phyloP scores from a whole-genome alignment of 768 basidiomycete species.

The Panaeolus cyanescens region DNA sequence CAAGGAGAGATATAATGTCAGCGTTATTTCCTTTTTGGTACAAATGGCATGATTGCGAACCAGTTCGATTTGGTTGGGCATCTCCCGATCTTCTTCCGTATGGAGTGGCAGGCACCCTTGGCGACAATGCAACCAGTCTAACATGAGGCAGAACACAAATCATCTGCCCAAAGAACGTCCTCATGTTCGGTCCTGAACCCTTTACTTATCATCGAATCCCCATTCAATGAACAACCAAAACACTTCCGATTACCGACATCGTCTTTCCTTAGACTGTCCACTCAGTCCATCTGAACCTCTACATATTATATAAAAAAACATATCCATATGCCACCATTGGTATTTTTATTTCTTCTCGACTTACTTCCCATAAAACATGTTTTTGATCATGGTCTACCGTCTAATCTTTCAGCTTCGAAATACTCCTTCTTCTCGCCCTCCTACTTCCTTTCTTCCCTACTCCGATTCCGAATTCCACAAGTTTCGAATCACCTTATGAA shows the following conservation, averaged over 20 bases:
- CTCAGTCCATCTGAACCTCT: neutral
- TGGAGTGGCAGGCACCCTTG: neutral
- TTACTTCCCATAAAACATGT: no score
- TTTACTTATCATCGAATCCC: neutral
- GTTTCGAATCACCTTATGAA: neutral
- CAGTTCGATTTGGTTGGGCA: neutral
- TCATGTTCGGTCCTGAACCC: conserved; percentile 1
- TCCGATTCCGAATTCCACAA: neutral
- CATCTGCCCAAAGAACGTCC: conserved; percentile 1
- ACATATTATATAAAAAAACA: no score
- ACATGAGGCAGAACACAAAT: conserved; percentile 2
- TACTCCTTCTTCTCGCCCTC: neutral
- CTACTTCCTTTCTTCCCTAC: neutral
- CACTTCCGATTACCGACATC: neutral
- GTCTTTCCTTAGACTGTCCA: neutral
- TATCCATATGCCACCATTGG: no score
- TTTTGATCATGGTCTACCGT: no score
- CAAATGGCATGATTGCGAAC: neutral
- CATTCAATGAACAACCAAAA: neutral
- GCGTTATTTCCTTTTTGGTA: neutral
- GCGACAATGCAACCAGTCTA: conserved; percentile 1
- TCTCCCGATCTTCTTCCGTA: neutral
- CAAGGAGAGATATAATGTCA: neutral
- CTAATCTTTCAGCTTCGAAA: no score
- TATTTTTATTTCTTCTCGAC: no score